These are phyloP conservation scores for Mollisia scopiformis DNA, from an alignment of 2,329 filamentous ascomycete genomes.

Conservation along the genomic window DNA sequence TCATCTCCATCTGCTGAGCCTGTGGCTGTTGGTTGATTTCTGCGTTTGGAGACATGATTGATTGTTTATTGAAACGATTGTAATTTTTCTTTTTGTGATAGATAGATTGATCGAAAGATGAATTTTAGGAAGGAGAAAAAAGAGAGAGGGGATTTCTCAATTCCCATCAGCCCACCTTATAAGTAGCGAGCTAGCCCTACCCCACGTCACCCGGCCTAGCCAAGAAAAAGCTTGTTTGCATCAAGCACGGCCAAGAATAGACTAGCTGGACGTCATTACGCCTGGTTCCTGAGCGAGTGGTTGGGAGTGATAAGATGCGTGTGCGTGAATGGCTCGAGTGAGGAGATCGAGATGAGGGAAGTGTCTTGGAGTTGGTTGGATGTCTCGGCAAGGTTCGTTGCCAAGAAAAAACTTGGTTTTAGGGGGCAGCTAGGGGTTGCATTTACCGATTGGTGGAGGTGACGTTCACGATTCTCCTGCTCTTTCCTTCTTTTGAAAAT, in stretches of 20 bases:
- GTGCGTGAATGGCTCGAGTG: no score
- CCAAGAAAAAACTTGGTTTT: background rate
- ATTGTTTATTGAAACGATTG: background rate
- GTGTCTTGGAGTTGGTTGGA: no score
- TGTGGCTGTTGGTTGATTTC: slow-evolving; percentile 1
- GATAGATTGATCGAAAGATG: background rate
- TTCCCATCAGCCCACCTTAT: background rate
- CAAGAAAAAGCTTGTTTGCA: background rate
- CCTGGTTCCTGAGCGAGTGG: background rate
- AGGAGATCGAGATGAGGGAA: background rate
- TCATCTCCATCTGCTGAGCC: background rate
- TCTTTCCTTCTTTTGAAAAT: no score
- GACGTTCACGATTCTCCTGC: no score
- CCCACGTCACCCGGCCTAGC: background rate
- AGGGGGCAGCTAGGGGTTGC: background rate
- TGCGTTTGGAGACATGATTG: background rate
- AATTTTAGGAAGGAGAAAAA: background rate
- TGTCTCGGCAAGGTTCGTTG: background rate
- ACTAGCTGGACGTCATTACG: background rate
- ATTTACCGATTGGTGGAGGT: background rate
- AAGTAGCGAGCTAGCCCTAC: background rate
- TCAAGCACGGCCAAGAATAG: background rate
- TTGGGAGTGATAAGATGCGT: background rate
- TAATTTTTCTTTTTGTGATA: background rate
- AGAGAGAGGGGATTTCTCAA: background rate